Evolutionary conservation across 495 filamentous ascomycete species (phyloP).

Genomic region (Penicillium angulare): DNA sequence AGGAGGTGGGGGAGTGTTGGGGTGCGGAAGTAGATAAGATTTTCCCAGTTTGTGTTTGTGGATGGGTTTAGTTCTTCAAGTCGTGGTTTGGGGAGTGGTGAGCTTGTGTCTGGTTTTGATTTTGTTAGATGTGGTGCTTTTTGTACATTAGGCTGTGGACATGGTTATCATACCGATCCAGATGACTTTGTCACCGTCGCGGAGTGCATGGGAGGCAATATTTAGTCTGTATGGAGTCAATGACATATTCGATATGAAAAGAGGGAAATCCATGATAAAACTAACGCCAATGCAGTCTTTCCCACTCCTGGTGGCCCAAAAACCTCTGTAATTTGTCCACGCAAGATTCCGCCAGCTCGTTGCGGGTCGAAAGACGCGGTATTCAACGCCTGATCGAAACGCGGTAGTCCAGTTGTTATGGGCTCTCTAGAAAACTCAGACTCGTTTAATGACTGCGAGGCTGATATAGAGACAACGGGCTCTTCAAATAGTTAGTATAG

Average conservation of each 20-base stretch:
- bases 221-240: slow-evolving; percentile 56
- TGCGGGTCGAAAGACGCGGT: slow-evolving; percentile 5
- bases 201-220: slow-evolving; percentile 61
- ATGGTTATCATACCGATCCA: slow-evolving; percentile 75
- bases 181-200: slow-evolving; percentile 61
- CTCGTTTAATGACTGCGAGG: slow-evolving; percentile 75
- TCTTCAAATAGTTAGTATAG: slow-evolving; percentile 15
- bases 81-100: slow-evolving; percentile 39
- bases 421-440: slow-evolving; percentile 48
- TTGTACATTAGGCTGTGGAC: too few species aligned
- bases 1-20: slow-evolving; percentile 72
- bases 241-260: not conserved
- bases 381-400: slow-evolving; percentile 57
- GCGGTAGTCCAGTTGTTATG: slow-evolving; percentile 64
- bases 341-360: slow-evolving; percentile 49
- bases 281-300: slow-evolving; percentile 81
- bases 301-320: slow-evolving; percentile 87
- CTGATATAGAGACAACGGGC: slow-evolving; percentile 82
- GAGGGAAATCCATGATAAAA: not conserved
- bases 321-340: slow-evolving; percentile 81
- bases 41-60: slow-evolving; percentile 15
- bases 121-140: not conserved
- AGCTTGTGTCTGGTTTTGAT: slow-evolving; percentile 44
- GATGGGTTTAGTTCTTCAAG: slow-evolving; percentile 35
- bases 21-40: slow-evolving; percentile 46